Evolutionary conservation across 768 basidiomycete species (phyloP).

Genomic region (Punctularia strigosozonata): DNA sequence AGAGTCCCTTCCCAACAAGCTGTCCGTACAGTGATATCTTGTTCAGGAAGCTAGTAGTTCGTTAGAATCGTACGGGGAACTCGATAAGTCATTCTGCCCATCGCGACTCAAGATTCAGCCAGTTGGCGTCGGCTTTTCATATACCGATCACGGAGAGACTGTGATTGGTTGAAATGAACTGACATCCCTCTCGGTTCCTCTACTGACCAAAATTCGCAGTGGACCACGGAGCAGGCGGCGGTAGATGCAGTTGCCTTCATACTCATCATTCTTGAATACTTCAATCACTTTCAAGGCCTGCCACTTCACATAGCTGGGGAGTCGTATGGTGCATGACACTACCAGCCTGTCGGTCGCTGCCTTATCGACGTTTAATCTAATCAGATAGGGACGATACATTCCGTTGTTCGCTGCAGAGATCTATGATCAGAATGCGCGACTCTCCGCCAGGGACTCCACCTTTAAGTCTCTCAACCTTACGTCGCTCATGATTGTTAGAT

Average conservation of each 20-base stretch:
- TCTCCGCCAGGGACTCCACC: constrained; percentile 31
- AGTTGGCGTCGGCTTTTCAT: too few relatives aligned
- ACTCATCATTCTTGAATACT: constrained; percentile 64
- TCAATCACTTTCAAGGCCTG: constrained; percentile 57
- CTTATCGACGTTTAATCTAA: too few relatives aligned
- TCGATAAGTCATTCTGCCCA: too few relatives aligned
- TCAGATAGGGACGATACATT: constrained; percentile 40
- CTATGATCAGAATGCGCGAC: constrained; percentile 33
- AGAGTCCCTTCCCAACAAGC: too few relatives aligned
- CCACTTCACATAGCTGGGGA: constrained; percentile 29
- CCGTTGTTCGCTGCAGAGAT: constrained; percentile 37
- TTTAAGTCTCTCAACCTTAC: constrained; percentile 36
- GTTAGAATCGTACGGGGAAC: too few relatives aligned
- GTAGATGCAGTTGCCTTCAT: constrained; percentile 63
- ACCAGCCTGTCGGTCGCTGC: neutral
- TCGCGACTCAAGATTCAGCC: too few relatives aligned
- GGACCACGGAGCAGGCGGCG: constrained; percentile 55
- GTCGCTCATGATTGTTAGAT: constrained; percentile 38
- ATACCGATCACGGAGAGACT: too few relatives aligned
- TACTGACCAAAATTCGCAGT: too few relatives aligned
- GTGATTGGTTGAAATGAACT: too few relatives aligned
- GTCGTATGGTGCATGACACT: constrained; percentile 46
- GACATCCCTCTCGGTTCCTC: too few relatives aligned
- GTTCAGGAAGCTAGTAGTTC: too few relatives aligned
- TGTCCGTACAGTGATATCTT: too few relatives aligned